Base-by-base conservation (phyloP, 305 asterid genomes). In the Salvia sclarea region DNA sequence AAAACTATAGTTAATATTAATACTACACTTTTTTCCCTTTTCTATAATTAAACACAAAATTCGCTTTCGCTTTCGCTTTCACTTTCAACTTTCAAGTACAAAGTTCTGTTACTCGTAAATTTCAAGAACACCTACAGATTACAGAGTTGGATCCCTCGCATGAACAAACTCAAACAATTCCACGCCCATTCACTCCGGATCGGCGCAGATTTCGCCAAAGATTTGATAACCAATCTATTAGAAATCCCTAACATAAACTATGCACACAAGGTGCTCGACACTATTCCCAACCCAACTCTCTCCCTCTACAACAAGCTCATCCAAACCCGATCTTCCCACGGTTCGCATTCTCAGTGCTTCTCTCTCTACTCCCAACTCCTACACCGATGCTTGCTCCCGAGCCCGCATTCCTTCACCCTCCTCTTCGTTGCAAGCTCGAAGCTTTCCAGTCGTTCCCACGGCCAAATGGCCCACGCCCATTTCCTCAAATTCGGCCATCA, bases 281-380 rank as follows among this genome's bases (percentile, higher is more conserved):
- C n/a, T 72, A 79, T 77, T 77, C 87, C 88, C 44, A 61, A 79
- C 71, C 93, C 91, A 83, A 62, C 85, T 41, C 60, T 79, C 24
- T 81, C 85, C 81, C 91, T 84, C 67, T 90, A 81, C 85, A 92
- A 86, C 86, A 86, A 88, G 73, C 95, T 90, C 76, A 88, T 92
- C 64, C 87, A 88, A 77, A 86, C 95, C 55, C 82, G 85, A 76
- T 82, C 88, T 60, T 85, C 79, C 9, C 76, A 69, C 52, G 96
- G 92, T 25, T 82, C 84, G 5, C 76, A 73, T 50, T 43, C 48
- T 69, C 83, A 76, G 10, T 92, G 92, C 84, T 28, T 88, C 17
- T 73, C 77, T 70, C 86, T 92, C 55, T 92, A 90, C 61, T 57
- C 83, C 40, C 77, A 76, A 56, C 81, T 90, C 77, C 86, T 78